Evolutionary conservation across 2,329 filamentous ascomycete species (phyloP), one percentile per base, ranked within the genome.

Genomic region (Colletotrichum higginsianum): DNA sequence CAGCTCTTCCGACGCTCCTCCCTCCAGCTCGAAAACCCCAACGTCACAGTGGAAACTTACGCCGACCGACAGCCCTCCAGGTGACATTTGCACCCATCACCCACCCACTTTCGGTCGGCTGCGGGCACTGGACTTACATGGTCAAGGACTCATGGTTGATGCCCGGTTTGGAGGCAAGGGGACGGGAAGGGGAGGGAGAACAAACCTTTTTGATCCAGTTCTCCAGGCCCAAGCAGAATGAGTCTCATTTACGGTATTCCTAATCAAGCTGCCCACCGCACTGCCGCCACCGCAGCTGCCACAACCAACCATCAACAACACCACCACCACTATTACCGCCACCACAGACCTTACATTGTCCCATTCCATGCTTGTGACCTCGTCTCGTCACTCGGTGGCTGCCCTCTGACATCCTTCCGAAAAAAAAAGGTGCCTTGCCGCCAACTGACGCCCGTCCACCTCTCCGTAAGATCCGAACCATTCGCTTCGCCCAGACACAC

Each of bases 291-390:
- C 26, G 21, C 47, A 8, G 16, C 47, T 53, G 52, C 64, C 65
- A 58, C 52, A 38, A 47, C 30, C 50, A 18, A 30, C 26, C 46
- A 49, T 42, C 47, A 52, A 52, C 44, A 55, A 30, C 35, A n/a
- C 53, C 8, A 55, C 52, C 35, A n/a, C 53, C 8, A n/a, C 53
- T n/a, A 35, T 35, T 15, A 13, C 46, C 58, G 58, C 60, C 60
- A 42, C 60, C 35, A 15, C 23, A 21, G 30, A 40, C 68, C 65
- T 18, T 61, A 44, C 50, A 23, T 40, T 26, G 40, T 52, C 46
- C 38, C 44, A n/a, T 21, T 42, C 8, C 30, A 58, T 61, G 58
- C 68, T 71, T 71, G 68, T 68, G 68, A 71, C 68, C 64, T 53
- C 15, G 57, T 64, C 58, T 46, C 52, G 56, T 50, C 68, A 46